Percentiles rank a stretch among this genome's conserved stretches.
phyloP scores from a whole-genome alignment of 2,329 filamentous ascomycete species.

The Cercospora nicotianae region DNA sequence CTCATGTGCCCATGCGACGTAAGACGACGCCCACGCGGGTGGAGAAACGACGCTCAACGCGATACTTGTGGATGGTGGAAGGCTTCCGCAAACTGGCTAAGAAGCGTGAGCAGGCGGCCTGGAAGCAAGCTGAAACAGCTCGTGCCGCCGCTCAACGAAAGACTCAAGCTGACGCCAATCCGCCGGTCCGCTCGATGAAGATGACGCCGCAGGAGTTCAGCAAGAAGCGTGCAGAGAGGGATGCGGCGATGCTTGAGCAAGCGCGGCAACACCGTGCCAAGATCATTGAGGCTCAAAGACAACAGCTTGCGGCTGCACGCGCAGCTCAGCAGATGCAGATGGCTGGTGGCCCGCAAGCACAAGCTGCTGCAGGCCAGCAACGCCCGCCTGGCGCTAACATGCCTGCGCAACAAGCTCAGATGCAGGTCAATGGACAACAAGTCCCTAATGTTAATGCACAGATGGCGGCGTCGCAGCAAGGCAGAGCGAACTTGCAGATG shows the following conservation, averaged over 20 bases:
- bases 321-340: constrained; percentile 34
- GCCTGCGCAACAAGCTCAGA: constrained; percentile 30
- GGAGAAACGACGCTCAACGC: constrained; percentile 80
- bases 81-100: constrained; percentile 94
- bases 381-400: constrained; percentile 28
- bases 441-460: constrained; percentile 41
- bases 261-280: constrained; percentile 42
- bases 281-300: constrained; percentile 38
- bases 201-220: constrained; percentile 90
- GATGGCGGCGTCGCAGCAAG: constrained; percentile 43
- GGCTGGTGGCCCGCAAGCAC: constrained; percentile 32
- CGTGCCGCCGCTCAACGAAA: constrained; percentile 78
- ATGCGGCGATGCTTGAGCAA: constrained; percentile 58
- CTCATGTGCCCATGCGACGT: constrained; percentile 60
- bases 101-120: constrained; percentile 80
- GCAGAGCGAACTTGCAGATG: constrained; percentile 44
- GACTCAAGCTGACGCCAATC: constrained; percentile 44
- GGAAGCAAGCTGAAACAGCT: constrained; percentile 78
- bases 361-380: constrained; percentile 32
- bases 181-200: constrained; percentile 44
- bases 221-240: constrained; percentile 80
- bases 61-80: constrained; percentile 85
- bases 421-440: constrained; percentile 34
- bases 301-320: constrained; percentile 42
- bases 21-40: constrained; percentile 80